Conservation (phyloP, 768 basidiomycete genomes). For the Phallus indusiatus region DNA sequence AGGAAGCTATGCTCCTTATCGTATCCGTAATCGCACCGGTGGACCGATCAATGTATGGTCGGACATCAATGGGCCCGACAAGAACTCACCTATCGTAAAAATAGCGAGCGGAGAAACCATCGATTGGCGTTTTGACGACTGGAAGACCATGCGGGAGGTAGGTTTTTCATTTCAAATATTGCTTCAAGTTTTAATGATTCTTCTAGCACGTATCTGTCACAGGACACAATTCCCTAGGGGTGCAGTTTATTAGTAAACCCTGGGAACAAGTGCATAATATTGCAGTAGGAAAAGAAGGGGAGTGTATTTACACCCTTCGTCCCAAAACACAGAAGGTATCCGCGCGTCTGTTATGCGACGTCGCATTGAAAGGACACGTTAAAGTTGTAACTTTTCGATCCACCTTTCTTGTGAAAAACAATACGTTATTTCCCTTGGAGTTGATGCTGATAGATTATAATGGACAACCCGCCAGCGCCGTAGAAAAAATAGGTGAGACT, state of each 20-base stretch:
- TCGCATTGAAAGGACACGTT: conserved; percentile 83
- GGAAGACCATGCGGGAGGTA: conserved; percentile 90
- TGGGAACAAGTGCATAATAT: conserved; percentile 88
- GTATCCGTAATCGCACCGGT: conserved; percentile 85
- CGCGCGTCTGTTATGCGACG: conserved; percentile 79
- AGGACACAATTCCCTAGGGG: conserved; percentile 74
- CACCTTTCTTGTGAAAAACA: conserved; percentile 84
- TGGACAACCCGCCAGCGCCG: conserved; percentile 69
- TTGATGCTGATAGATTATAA: conserved; percentile 79
- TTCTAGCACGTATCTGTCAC: conserved; percentile 51
- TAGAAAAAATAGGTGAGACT: conserved; percentile 69
- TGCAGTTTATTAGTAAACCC: conserved; percentile 74
- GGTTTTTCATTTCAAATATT: conserved; percentile 26
- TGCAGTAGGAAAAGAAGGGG: conserved; percentile 90
- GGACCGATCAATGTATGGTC: conserved; percentile 80
- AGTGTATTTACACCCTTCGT: conserved; percentile 79
- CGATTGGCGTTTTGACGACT: conserved; percentile 97
- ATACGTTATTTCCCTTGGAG: conserved; percentile 87
- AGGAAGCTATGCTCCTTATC: conserved; percentile 89
- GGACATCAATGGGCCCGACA: conserved; percentile 53
- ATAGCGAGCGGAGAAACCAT: conserved; percentile 66
- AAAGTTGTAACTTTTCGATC: conserved; percentile 93
- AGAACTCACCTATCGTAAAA: conserved; percentile 43
- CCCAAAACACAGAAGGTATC: conserved; percentile 67
- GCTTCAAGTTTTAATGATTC: conserved; percentile 16